Conservation (phyloP, 2,329 filamentous ascomycete species). For the Talaromyces amestolkiae region DNA sequence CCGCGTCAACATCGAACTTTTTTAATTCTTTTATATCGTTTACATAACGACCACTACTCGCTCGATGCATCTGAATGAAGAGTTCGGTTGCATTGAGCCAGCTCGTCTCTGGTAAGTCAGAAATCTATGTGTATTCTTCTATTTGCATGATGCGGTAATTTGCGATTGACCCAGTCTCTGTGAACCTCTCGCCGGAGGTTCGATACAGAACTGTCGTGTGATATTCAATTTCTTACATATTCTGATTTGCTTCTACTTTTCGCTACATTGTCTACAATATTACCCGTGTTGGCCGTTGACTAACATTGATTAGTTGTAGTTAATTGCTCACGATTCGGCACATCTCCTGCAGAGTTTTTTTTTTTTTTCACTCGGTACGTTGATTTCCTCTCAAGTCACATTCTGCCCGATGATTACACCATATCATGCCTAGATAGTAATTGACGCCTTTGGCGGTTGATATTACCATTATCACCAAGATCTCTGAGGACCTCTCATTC, state of each 20-base stretch:
- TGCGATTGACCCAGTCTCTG: conserved; percentile 88
- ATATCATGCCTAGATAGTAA: conserved; percentile 65
- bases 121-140: conserved; percentile 19
- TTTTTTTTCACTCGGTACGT: conserved; percentile 27
- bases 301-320: not conserved
- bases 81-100: not conserved
- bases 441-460: conserved; percentile 60
- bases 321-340: not conserved
- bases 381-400: conserved; percentile 12
- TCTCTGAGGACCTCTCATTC: conserved; percentile 56
- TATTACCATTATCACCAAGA: conserved; percentile 63
- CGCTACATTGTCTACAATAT: not conserved
- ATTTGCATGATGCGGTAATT: conserved; percentile 89
- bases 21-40: not conserved
- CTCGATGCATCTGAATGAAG: not conserved
- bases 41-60: not conserved
- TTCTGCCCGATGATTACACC: conserved; percentile 64
- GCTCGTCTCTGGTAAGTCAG: conserved; percentile 6
- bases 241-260: conserved; percentile 60
- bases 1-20: not conserved
- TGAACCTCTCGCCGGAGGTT: conserved; percentile 88
- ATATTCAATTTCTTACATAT: conserved; percentile 99
- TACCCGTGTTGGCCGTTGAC: not conserved
- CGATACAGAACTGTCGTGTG: conserved; percentile 73
- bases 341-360: not conserved